Evolutionary conservation across 257 asterid genomes (phyloP).

Genomic region (Fraxinus quadrangulata): DNA sequence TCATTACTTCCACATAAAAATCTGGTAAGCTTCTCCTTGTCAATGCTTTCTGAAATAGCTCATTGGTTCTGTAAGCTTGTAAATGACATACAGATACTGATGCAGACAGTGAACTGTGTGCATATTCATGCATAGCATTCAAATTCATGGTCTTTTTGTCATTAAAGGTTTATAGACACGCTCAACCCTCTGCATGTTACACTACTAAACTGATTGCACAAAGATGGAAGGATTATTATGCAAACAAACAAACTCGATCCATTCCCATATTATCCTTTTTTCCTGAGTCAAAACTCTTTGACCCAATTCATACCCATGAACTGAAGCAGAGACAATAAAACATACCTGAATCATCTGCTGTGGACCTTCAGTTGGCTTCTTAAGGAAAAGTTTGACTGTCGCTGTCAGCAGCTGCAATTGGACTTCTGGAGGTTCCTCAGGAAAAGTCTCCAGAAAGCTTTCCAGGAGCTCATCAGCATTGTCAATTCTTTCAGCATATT

Average conservation of each 20-base stretch:
- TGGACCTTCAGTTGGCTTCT: conserved; percentile 99
- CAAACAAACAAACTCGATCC: neutral
- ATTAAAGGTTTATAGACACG: neutral
- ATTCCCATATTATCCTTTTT: neutral
- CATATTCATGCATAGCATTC: neutral
- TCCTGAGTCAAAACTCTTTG: neutral
- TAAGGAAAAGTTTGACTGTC: conserved; percentile 95
- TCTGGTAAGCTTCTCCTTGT: neutral
- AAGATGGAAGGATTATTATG: neutral
- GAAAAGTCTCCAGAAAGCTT: conserved; percentile 94
- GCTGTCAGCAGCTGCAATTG: conserved; percentile 97
- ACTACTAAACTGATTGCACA: neutral
- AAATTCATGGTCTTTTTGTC: neutral
- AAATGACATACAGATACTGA: neutral
- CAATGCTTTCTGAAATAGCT: neutral
- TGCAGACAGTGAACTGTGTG: neutral
- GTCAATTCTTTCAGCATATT: conserved; percentile 99
- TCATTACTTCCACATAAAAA: neutral
- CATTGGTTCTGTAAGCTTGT: neutral
- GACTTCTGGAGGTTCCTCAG: conserved; percentile 98
- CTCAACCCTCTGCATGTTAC: neutral
- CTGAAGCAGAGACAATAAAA: conserved; percentile 18
- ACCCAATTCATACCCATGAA: conserved; percentile 6
- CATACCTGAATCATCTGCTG: conserved; percentile 99
- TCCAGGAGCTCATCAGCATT: conserved; percentile 99